Conservation (phyloP, 108 stramenopile species). For the Schizochytrium sp. region DNA sequence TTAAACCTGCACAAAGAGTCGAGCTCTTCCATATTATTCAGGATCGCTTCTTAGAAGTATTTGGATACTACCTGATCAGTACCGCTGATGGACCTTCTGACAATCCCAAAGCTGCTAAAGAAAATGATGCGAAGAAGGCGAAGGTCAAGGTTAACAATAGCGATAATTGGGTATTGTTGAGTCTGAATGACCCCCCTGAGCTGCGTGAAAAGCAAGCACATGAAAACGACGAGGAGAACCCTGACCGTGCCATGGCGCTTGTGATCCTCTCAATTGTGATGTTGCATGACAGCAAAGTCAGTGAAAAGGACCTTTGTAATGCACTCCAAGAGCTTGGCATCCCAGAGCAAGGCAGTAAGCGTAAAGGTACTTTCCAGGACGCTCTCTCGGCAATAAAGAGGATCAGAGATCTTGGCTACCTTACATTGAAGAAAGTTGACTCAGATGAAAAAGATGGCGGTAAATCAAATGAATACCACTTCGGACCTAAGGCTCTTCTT, state of each 20-base stretch:
- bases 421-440: neutral
- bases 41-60: slow-evolving; percentile 1
- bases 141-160: slow-evolving; percentile 9
- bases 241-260: slow-evolving; percentile 2
- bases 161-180: slow-evolving; percentile 23
- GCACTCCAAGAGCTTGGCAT: neutral
- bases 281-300: neutral
- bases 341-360: neutral
- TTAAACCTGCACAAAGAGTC: neutral
- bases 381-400: slow-evolving; percentile 2
- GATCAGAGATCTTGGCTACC: neutral
- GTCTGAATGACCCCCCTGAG: neutral
- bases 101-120: neutral
- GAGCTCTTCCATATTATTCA: neutral
- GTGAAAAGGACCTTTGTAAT: neutral
- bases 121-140: neutral
- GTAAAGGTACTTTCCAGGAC: neutral
- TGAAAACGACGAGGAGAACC: slow-evolving; percentile 5
- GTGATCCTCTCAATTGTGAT: slow-evolving; percentile 33
- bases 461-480: neutral
- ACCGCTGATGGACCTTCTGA: neutral
- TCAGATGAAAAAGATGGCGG: neutral
- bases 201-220: neutral
- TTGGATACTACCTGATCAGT: slow-evolving; percentile 9
- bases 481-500: neutral